Percentiles rank a stretch among this genome's conserved stretches.
These are phyloP conservation scores for Cutaneotrichosporon curvatum DNA, from an alignment of 1,284 basidiomycete genomes.

Conservation along the genomic window DNA sequence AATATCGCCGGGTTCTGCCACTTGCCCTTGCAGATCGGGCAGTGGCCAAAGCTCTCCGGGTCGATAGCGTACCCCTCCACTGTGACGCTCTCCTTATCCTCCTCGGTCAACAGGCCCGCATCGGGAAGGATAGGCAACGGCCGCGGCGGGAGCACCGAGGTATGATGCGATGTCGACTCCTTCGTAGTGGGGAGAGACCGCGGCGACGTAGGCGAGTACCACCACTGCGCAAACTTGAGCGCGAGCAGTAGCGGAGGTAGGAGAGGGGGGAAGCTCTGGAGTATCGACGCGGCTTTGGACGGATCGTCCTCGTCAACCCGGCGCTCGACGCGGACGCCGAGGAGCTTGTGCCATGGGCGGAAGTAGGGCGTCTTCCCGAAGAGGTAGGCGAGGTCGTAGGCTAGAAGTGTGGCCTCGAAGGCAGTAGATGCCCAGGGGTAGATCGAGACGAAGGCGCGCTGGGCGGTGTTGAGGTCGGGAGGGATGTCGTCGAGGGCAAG, in stretches of 20 bases:
- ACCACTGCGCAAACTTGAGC: constrained; percentile 98
- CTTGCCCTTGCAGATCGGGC: constrained; percentile 68
- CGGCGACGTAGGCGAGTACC: constrained; percentile 95
- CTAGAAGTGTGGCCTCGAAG: constrained; percentile 74
- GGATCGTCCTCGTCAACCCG: constrained; percentile 20
- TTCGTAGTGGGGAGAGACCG: constrained; percentile 60
- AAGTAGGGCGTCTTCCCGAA: constrained; percentile 83
- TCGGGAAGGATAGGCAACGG: constrained; percentile 52
- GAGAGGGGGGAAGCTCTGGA: constrained; percentile 44
- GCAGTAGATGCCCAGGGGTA: constrained; percentile 77
- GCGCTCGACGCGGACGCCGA: constrained; percentile 59
- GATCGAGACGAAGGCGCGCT: constrained; percentile 53
- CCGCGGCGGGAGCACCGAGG: constrained; percentile 64
- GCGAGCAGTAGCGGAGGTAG: constrained; percentile 88
- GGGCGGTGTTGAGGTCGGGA: background rate
- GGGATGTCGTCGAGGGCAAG: constrained; percentile 5
- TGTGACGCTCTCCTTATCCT: constrained; percentile 46
- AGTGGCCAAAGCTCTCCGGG: constrained; percentile 62
- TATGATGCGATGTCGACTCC: constrained; percentile 56
- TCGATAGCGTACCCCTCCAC: constrained; percentile 13
- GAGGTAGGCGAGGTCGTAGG: constrained; percentile 81
- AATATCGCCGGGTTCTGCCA: constrained; percentile 85
- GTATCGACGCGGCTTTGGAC: background rate
- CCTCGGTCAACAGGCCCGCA: constrained; percentile 42
- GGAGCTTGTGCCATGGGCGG: constrained; percentile 82